Percentiles rank a stretch among this genome's conserved stretches.
These are phyloP conservation scores for Canna indica DNA, from an alignment of 176 grass and related monocot species.

Conservation along the genomic window DNA sequence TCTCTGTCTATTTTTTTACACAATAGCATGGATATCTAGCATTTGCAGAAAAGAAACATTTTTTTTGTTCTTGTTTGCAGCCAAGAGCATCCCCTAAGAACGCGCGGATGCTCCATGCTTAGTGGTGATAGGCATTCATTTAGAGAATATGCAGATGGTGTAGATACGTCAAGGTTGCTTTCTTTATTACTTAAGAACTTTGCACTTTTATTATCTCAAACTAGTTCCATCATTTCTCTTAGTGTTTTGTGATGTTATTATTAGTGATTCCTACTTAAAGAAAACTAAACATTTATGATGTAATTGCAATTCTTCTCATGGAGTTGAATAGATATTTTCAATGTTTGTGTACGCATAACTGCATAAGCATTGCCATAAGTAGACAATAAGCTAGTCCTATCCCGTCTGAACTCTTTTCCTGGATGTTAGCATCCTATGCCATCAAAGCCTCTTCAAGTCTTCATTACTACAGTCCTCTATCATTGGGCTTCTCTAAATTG, in stretches of 20 bases:
- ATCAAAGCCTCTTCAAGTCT: no score
- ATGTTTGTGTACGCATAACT: no score
- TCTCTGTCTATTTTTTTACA: background rate
- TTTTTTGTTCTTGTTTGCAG: slow-evolving; percentile 38
- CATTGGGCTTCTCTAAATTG: no score
- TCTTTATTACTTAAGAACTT: background rate
- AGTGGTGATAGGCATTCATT: slow-evolving; percentile 62
- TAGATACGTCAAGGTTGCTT: slow-evolving; percentile 59
- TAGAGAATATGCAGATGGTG: slow-evolving; percentile 68
- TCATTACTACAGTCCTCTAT: no score
- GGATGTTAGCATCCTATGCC: no score
- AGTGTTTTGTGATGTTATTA: slow-evolving; percentile 25
- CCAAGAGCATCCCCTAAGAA: slow-evolving; percentile 78
- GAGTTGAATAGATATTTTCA: no score
- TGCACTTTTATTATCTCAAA: background rate
- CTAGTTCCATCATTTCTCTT: slow-evolving; percentile 5
- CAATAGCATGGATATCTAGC: no score
- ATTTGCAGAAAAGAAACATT: background rate
- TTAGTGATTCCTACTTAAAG: slow-evolving; percentile 66
- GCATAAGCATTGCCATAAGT: no score
- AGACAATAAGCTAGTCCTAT: no score
- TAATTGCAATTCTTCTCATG: slow-evolving; percentile 33
- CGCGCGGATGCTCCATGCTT: slow-evolving; percentile 81
- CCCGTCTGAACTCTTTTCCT: no score
- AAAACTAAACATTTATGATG: slow-evolving; percentile 64